Evolutionary conservation across 2,329 filamentous ascomycete species (phyloP), one percentile per base, ranked within the genome.

Genomic region (Cladorrhinum sp.): DNA sequence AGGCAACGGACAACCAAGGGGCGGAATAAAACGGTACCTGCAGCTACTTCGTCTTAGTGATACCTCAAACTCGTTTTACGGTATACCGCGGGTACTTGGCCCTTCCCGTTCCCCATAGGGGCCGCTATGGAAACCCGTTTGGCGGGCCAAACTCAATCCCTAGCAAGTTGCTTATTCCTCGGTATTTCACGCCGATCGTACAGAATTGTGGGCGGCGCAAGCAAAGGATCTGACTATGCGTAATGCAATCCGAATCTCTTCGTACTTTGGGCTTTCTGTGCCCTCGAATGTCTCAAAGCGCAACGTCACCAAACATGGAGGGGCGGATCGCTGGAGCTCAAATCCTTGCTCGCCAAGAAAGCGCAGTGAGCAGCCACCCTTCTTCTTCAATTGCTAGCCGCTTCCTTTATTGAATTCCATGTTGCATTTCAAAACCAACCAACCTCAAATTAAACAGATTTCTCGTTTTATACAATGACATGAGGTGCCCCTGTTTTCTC

Each of bases 131-230:
- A 54, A 54, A 23, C 41, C 53, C 12, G 24, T 32, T 48, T 25
- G 7, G 22, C n/a, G 23, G 38, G 16, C 41, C 20, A 45, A 45
- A 45, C 41, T 20, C 25, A 24, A 29, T 29, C 25, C 3, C 24
- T 12, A 4, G 10, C n/a, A 29, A 24, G 3, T 32, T 57, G 48
- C 50, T 20, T 36, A 50, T 12, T 54, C 41, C 57, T 60, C 59
- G 61, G 59, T 45, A 57, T 50, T 36, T 10, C 51, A n/a, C 38
- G 63, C 13, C 20, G 63, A 65, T 65, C 63, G 32, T 9, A 48
- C 10, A 23, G 22, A 41, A n/a, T 18, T 36, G 51, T 63, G 52
- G 27, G 59, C 57, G 61, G 54, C 55, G 53, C 29, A 53, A 18
- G n/a, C 41, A 45, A 22, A 45, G 10, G 13, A 6, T 45, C 16